These are phyloP conservation scores for Alternaria sp. DNA, from an alignment of 2,329 filamentous ascomycete genomes.

Conservation along the genomic window DNA sequence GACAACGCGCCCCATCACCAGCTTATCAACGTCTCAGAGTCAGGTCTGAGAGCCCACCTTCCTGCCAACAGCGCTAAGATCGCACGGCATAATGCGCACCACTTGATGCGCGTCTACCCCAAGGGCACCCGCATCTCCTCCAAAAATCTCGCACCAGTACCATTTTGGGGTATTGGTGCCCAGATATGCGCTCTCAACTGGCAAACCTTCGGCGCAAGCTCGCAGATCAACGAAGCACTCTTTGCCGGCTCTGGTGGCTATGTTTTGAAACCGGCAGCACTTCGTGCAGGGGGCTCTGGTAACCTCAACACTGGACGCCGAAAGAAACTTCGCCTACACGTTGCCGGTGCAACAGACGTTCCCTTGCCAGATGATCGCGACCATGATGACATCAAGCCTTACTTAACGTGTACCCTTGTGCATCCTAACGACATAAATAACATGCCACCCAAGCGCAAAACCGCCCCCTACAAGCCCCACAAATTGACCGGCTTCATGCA, in stretches of 20 bases:
- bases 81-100: constrained; percentile 67
- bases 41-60: constrained; percentile 63
- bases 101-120: constrained; percentile 76
- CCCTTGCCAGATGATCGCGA: constrained; percentile 62
- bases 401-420: constrained; percentile 71
- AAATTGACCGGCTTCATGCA: constrained; percentile 65
- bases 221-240: constrained; percentile 74
- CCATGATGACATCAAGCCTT: constrained; percentile 65
- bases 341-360: constrained; percentile 70
- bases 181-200: constrained; percentile 76
- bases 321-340: constrained; percentile 64
- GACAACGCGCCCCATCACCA: constrained; percentile 67
- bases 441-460: constrained; percentile 69
- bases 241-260: constrained; percentile 72
- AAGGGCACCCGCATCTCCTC: constrained; percentile 75
- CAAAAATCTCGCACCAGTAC: constrained; percentile 68
- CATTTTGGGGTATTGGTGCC: constrained; percentile 73
- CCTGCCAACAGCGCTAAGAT: constrained; percentile 60
- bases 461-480: constrained; percentile 67
- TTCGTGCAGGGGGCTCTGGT: constrained; percentile 66
- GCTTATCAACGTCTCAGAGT: constrained; percentile 75
- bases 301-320: constrained; percentile 56
- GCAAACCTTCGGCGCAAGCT: constrained; percentile 72
- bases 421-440: constrained; percentile 64
- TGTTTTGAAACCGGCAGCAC: constrained; percentile 69